phyloP scores from a whole-genome alignment of 768 basidiomycete genomes.

The Panellus pusillus region DNA sequence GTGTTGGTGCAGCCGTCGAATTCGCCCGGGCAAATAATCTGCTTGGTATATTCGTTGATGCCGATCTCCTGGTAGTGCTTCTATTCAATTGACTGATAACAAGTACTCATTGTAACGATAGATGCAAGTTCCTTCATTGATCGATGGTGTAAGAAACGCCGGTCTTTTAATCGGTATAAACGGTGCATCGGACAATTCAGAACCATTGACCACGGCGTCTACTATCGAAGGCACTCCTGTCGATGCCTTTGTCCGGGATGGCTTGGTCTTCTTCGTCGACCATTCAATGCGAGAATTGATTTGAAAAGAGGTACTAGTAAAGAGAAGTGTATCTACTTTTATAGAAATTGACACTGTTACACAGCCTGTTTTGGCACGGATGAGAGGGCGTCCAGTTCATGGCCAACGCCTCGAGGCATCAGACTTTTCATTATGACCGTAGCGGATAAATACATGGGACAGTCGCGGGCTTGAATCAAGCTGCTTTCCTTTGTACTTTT shows the following conservation, averaged over 20 bases:
- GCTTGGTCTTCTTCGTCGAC: constrained; percentile 68
- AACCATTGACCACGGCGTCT: constrained; percentile 33
- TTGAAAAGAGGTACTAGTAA: constrained; percentile 21
- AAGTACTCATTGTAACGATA: constrained; percentile 30
- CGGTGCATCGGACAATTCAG: constrained; percentile 53
- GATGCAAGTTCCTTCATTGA: constrained; percentile 87
- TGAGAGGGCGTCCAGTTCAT: not conserved
- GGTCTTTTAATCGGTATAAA: constrained; percentile 87
- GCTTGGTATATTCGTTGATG: constrained; percentile 87
- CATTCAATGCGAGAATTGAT: constrained; percentile 51
- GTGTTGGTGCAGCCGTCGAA: constrained; percentile 88
- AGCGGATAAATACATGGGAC: no score
- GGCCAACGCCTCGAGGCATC: no score
- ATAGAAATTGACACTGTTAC: not conserved
- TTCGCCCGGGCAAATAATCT: constrained; percentile 93
- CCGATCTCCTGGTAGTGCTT: constrained; percentile 68
- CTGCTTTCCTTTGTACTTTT: not conserved
- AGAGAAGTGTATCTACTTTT: not conserved
- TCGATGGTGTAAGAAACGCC: constrained; percentile 84
- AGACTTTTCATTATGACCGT: no score
- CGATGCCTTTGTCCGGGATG: constrained; percentile 68
- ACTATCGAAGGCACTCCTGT: constrained; percentile 50
- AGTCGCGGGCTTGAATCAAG: no score
- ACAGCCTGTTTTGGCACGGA: not conserved
- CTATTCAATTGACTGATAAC: not conserved